Base-by-base conservation (phyloP, 1,284 basidiomycete species). In the Retiboletus flavoniger region DNA sequence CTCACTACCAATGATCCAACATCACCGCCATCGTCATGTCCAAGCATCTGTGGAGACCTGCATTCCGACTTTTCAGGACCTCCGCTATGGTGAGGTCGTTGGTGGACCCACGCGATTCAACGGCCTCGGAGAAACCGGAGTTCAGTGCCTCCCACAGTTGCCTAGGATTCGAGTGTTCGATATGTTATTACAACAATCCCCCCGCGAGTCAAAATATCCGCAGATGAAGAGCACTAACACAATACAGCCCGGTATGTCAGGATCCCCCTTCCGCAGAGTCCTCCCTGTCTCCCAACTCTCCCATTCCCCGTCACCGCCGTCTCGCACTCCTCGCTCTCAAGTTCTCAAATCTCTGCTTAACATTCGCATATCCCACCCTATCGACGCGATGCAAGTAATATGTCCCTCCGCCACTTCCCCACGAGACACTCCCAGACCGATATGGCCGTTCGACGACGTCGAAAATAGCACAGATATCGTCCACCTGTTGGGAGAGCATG, bases 311-410 rank as follows among this genome's bases (percentile, higher is more conserved):
- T 59, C 54, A 67, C 35, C 65, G 55, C 52, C 68, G 58, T 44
- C 67, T 63, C 7, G 53, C 55, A 54, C 59, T 69, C 59, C 74
- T 69, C 51, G 68, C 72, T 47, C 69, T 58, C 19, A 74, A 64
- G 42, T 66, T 78, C 61, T 85, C 80, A 54, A 83, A 84, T 51
- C 72, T 70, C 57, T 77, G 74, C 43, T 74, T 76, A 51, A 83
- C 80, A 55, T 77, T 75, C 7, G 82, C 80, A 60, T 89, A 89
- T 9, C 84, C 83, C 56, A 76, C 75, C 47, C 88, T 79, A 67
- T 90, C 86, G 40, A 91, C 87, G 43, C 82, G 80, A 61, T 91
- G 89, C 56, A 90, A 64, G 62, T 85, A 91, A 61, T 88, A 91
- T 24, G 73, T 75, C 8, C 89, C 89, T 1, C 82, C 80, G 36